Percentiles rank a stretch among this genome's conserved stretches.
Evolutionary conservation across 2,329 filamentous ascomycete species (phyloP).

Genomic region (Ustulina deusta): DNA sequence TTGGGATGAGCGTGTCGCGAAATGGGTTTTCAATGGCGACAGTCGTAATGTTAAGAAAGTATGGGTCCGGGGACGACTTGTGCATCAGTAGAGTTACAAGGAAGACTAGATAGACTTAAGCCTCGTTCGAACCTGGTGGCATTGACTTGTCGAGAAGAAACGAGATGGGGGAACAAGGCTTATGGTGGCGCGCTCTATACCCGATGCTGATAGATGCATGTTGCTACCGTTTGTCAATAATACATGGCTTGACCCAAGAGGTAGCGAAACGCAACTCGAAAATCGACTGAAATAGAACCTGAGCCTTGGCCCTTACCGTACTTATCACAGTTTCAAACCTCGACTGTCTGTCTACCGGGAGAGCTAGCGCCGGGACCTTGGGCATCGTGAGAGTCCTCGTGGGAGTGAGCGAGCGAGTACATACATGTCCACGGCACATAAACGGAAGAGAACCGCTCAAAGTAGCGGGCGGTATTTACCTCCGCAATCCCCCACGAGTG

Average conservation of each 20-base stretch:
- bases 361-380: too few species aligned
- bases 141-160: conserved; percentile 2
- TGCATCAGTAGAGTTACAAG: conserved; percentile 67
- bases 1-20: conserved; percentile 88
- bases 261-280: not conserved
- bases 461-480: too few species aligned
- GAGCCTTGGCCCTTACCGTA: too few species aligned
- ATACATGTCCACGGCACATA: too few species aligned
- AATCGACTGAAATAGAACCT: too few species aligned
- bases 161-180: not conserved
- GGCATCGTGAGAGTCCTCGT: too few species aligned
- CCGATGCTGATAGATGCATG: not conserved
- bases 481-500: too few species aligned
- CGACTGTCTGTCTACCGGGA: too few species aligned
- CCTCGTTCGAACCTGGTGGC: not conserved
- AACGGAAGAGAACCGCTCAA: too few species aligned
- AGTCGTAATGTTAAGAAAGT: conserved; percentile 90
- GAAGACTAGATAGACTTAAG: conserved; percentile 1
- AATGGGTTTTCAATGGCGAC: conserved; percentile 95
- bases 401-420: too few species aligned
- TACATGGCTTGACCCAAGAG: not conserved
- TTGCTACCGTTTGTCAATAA: not conserved
- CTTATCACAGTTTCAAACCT: too few species aligned
- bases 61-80: conserved; percentile 87
- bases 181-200: conserved; percentile 8